These are phyloP conservation scores for Solanum tacnaense DNA, from an alignment of 257 asterid genomes.

Conservation along the genomic window DNA sequence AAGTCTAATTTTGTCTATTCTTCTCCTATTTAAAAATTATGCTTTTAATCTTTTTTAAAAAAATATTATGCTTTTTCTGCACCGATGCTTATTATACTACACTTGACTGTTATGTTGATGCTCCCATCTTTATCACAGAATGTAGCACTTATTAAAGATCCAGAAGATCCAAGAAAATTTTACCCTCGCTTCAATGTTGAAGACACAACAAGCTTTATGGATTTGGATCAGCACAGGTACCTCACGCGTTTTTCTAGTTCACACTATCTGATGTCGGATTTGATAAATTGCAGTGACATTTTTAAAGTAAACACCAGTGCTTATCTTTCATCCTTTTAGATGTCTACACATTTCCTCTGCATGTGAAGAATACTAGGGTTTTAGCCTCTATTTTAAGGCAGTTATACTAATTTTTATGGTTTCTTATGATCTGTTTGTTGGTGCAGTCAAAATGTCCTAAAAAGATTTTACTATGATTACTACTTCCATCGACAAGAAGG, in stretches of 20 bases:
- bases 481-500: conserved; percentile 90
- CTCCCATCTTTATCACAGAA: conserved; percentile 38
- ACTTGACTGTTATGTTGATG: not conserved
- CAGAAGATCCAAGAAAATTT: conserved; percentile 65
- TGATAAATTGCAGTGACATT: not conserved
- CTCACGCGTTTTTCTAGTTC: not conserved
- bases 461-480: conserved; percentile 74
- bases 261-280: not conserved
- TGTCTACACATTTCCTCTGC: not conserved
- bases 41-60: not conserved
- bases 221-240: conserved; percentile 72
- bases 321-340: not conserved
- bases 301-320: not conserved
- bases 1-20: not conserved
- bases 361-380: not conserved
- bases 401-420: not conserved
- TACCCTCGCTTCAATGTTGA: conserved; percentile 95
- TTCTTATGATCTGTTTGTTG: conserved; percentile 1
- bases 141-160: conserved; percentile 74
- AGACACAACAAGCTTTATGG: conserved; percentile 68
- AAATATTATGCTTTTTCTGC: not conserved
- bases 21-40: not conserved
- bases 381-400: not conserved
- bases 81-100: not conserved
- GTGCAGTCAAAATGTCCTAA: conserved; percentile 74